Percentiles rank a stretch among this genome's conserved stretches.
Evolutionary conservation across 108 stramenopile genomes (phyloP).

Genomic region (Schizochytrium sp.): DNA sequence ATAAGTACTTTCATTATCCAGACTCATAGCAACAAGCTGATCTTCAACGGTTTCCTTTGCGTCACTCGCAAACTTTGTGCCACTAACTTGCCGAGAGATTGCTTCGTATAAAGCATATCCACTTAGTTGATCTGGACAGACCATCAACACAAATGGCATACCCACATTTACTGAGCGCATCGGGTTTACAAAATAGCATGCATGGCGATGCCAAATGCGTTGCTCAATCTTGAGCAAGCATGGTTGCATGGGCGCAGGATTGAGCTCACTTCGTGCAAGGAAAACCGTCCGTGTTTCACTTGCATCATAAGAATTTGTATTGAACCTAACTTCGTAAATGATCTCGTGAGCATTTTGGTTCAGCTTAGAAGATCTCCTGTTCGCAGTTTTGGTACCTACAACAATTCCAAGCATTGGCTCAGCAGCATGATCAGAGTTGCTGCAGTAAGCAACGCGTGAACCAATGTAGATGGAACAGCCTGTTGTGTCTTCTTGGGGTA

Average conservation of each 20-base stretch:
- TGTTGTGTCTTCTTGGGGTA: too few species aligned
- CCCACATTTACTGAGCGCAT: background rate
- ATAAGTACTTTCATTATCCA: background rate
- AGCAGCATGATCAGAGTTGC: too few species aligned
- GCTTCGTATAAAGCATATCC: background rate
- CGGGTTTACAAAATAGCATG: conserved; percentile 56
- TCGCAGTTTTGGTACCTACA: conserved; percentile 73
- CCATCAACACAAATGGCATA: conserved; percentile 32
- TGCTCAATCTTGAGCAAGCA: conserved; percentile 39
- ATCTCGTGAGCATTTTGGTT: too few species aligned
- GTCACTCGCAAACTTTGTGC: background rate
- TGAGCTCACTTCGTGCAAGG: background rate
- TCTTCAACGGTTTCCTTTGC: background rate
- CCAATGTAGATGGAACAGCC: too few species aligned
- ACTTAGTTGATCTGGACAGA: background rate
- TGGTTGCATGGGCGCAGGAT: conserved; percentile 56
- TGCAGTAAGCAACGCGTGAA: too few species aligned
- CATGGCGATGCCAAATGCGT: conserved; percentile 24
- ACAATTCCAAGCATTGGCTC: conserved; percentile 74
- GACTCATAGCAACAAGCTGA: background rate
- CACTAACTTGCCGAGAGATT: background rate
- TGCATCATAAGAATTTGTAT: background rate
- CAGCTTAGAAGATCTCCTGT: background rate
- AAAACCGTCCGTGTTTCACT: conserved; percentile 9
- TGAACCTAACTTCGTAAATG: background rate